phyloP scores from a whole-genome alignment of 192 early-diverging fungal genomes.

The Coemansia sp. region DNA sequence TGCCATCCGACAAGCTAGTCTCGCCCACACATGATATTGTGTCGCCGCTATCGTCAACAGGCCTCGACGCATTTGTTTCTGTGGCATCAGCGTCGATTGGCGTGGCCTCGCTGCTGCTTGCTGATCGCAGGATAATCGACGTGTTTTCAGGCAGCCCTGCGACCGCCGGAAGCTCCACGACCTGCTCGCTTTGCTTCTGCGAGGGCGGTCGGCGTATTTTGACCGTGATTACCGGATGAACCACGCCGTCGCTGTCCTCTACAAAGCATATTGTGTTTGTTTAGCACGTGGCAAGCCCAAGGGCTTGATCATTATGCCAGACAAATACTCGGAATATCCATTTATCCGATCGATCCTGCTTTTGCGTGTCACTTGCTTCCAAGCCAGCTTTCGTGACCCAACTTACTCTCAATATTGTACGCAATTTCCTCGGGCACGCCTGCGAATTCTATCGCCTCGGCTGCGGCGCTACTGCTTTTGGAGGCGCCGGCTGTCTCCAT shows the following conservation, averaged over 20 bases:
- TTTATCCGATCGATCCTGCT: neutral
- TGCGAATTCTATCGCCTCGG: neutral
- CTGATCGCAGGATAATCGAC: conserved; percentile 13
- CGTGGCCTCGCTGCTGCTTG: neutral
- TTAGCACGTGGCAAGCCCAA: no score
- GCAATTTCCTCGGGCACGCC: conserved; percentile 21
- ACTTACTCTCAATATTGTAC: conserved; percentile 51
- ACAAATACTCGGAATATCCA: neutral
- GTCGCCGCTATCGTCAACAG: neutral
- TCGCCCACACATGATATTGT: neutral
- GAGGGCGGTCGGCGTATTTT: conserved; percentile 19
- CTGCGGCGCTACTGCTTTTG: neutral
- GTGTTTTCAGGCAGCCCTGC: conserved; percentile 12
- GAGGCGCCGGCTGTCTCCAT: neutral
- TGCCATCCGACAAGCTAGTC: neutral
- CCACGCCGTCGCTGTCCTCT: conserved; percentile 46
- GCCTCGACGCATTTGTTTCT: neutral
- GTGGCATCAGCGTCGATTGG: neutral
- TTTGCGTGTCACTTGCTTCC: no score
- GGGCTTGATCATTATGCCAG: neutral
- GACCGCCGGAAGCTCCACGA: neutral
- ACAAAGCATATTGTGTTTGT: neutral
- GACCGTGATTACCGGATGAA: conserved; percentile 47
- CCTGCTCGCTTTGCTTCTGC: neutral
- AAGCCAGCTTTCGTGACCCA: no score